Evolutionary conservation across 768 basidiomycete species (phyloP).

Genomic region (Gloeophyllum trabeum): DNA sequence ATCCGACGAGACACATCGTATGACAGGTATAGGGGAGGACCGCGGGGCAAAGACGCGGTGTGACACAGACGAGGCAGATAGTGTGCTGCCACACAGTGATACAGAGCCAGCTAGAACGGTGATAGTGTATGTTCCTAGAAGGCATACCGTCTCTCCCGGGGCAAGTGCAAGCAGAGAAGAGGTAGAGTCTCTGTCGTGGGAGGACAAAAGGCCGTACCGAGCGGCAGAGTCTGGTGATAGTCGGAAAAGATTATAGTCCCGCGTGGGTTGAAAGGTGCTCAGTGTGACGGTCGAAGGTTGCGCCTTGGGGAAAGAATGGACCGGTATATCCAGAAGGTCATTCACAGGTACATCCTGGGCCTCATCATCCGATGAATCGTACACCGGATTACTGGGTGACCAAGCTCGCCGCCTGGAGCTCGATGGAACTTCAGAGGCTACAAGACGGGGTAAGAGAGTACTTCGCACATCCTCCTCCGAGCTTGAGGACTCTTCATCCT

Average conservation of each 20-base stretch:
- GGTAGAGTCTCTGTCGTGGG: neutral
- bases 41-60: slow-evolving; percentile 66
- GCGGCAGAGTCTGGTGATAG: slow-evolving; percentile 28
- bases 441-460: neutral
- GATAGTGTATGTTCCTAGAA: slow-evolving; percentile 60
- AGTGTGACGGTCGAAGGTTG: slow-evolving; percentile 15
- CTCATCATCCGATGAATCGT: slow-evolving; percentile 20
- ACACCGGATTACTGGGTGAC: slow-evolving; percentile 43
- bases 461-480: slow-evolving; percentile 12
- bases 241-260: slow-evolving; percentile 32
- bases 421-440: no score
- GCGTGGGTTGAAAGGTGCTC: slow-evolving; percentile 39
- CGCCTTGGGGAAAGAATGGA: slow-evolving; percentile 1
- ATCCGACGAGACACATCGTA: slow-evolving; percentile 24
- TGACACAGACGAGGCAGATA: slow-evolving; percentile 25
- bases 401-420: slow-evolving; percentile 25
- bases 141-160: slow-evolving; percentile 39
- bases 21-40: slow-evolving; percentile 63
- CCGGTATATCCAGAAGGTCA: slow-evolving; percentile 1
- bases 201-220: slow-evolving; percentile 9
- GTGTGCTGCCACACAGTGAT: slow-evolving; percentile 40
- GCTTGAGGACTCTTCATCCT: slow-evolving; percentile 18
- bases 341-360: slow-evolving; percentile 1
- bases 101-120: slow-evolving; percentile 54
- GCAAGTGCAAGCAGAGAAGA: slow-evolving; percentile 25